These are phyloP conservation scores for Hymenoscyphus albidus DNA, from an alignment of 2,329 filamentous ascomycete species.

Conservation along the genomic window DNA sequence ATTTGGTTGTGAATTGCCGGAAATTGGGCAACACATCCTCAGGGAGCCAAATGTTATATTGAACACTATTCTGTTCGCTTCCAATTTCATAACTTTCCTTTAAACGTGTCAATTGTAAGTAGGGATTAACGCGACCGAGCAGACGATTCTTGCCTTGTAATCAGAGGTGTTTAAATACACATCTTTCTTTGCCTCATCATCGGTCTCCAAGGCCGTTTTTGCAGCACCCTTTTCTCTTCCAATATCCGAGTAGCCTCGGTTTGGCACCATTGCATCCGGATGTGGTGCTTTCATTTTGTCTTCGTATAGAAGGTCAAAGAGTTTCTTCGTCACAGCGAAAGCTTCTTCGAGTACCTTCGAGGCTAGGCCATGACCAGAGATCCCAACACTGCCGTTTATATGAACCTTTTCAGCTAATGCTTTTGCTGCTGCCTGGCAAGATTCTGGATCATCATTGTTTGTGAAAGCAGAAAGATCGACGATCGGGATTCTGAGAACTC, in stretches of 20 bases:
- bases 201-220: constrained; percentile 5
- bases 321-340: background rate
- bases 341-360: background rate
- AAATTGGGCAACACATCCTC: constrained; percentile 3
- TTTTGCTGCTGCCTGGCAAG: background rate
- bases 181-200: constrained; percentile 1
- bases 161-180: background rate
- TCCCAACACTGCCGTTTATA: background rate
- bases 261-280: background rate
- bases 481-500: background rate
- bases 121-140: too few relatives aligned
- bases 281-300: constrained; percentile 9
- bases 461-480: constrained; percentile 4
- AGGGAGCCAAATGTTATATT: constrained; percentile 9
- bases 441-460: background rate
- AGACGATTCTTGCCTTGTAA: background rate
- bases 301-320: constrained; percentile 2
- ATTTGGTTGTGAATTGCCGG: constrained; percentile 3
- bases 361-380: constrained; percentile 3
- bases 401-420: background rate
- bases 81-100: constrained; percentile 11
- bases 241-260: constrained; percentile 1
- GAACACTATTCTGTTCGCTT: constrained; percentile 1
- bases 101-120: background rate
- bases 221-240: constrained; percentile 4